phyloP scores from a whole-genome alignment of 2,329 filamentous ascomycete genomes.

The Phoma herbarum region DNA sequence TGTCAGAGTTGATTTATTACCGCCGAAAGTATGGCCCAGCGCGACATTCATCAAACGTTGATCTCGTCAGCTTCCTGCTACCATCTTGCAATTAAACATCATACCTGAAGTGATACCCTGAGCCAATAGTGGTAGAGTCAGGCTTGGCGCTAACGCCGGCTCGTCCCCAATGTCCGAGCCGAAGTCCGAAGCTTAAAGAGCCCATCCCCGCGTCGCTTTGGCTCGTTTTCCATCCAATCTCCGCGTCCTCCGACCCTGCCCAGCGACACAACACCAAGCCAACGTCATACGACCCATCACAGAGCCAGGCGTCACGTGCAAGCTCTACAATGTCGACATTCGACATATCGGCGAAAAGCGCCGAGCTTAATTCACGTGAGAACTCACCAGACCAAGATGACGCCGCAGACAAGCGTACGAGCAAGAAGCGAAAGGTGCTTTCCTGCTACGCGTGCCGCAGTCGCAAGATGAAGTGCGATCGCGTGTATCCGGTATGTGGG shows the following conservation, averaged over 20 bases:
- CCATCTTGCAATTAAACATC: not conserved
- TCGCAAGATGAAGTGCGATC: slow-evolving; percentile 59
- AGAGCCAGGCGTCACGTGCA: not conserved
- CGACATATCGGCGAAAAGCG: slow-evolving; percentile 40
- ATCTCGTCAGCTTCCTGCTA: not conserved
- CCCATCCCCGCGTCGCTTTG: slow-evolving; percentile 7
- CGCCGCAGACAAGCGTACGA: slow-evolving; percentile 50
- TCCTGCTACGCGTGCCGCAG: slow-evolving; percentile 58
- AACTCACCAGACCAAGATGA: slow-evolving; percentile 41
- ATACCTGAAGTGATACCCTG: not conserved
- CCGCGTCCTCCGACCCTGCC: slow-evolving; percentile 21
- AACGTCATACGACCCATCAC: not conserved
- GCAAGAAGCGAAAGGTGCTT: slow-evolving; percentile 56
- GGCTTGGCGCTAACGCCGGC: slow-evolving; percentile 2
- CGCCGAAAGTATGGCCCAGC: not conserved
- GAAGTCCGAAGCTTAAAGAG: slow-evolving; percentile 18
- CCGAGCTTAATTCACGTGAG: slow-evolving; percentile 42
- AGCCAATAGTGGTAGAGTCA: not conserved
- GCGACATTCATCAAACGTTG: not conserved
- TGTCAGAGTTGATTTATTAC: not conserved
- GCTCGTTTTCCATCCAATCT: slow-evolving; percentile 27
- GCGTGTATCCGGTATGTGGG: slow-evolving; percentile 55
- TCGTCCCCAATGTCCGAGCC: slow-evolving; percentile 15
- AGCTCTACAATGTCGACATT: not conserved
- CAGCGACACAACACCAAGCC: not conserved